Evolutionary conservation across 805 yeast species (phyloP).

Genomic region (Clavispora asparagi): DNA sequence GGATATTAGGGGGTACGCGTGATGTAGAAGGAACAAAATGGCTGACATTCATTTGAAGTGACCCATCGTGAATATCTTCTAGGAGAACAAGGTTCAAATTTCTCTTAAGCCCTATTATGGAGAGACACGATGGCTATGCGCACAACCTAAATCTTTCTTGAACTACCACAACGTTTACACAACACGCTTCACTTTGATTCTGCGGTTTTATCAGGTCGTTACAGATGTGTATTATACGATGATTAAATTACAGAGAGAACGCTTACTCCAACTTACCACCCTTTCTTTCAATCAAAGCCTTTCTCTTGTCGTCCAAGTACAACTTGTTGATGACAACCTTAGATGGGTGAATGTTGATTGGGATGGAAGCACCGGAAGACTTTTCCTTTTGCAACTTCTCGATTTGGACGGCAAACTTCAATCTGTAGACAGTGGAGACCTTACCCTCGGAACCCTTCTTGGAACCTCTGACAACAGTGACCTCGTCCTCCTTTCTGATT

Average conservation of each 20-base stretch:
- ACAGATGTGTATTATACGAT: constrained; percentile 17
- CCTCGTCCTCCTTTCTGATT: constrained; percentile 96
- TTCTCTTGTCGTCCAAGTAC: constrained; percentile 98
- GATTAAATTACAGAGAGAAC: constrained; percentile 17
- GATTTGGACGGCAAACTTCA: constrained; percentile 92
- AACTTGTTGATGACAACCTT: constrained; percentile 98
- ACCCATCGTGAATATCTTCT: too few relatives aligned
- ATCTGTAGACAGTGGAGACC: constrained; percentile 97
- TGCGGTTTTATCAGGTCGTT: neutral
- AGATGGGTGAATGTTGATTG: constrained; percentile 96
- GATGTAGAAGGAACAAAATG: too few relatives aligned
- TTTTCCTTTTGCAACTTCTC: constrained; percentile 97
- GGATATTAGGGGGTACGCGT: too few relatives aligned
- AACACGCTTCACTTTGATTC: too few relatives aligned
- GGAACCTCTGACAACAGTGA: constrained; percentile 95
- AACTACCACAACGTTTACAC: too few relatives aligned
- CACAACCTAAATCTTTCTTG: too few relatives aligned
- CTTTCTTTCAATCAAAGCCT: constrained; percentile 94
- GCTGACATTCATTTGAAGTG: too few relatives aligned
- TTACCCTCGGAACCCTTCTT: constrained; percentile 99
- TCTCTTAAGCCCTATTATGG: too few relatives aligned
- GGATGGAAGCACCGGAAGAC: constrained; percentile 96
- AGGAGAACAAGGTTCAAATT: too few relatives aligned
- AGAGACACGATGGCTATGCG: too few relatives aligned
- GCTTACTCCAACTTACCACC: constrained; percentile 93